These are phyloP conservation scores for Globisporangium emineosum DNA, from an alignment of 352 stramenopile species.

Conservation along the genomic window DNA sequence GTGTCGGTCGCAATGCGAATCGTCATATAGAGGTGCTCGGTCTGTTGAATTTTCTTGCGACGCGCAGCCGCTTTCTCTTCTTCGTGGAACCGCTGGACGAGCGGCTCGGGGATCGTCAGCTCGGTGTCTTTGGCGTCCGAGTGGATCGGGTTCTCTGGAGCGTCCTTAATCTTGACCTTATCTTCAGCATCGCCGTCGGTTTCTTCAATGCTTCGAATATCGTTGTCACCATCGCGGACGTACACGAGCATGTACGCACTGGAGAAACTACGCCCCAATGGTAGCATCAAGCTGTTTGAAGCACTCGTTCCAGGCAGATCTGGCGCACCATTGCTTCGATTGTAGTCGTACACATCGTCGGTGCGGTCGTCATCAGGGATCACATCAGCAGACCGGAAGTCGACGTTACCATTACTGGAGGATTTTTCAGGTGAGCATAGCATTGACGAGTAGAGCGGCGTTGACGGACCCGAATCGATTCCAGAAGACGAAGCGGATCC, in stretches of 20 bases:
- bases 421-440: constrained; percentile 43
- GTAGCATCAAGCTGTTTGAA: constrained; percentile 45
- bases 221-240: constrained; percentile 72
- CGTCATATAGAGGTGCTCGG: constrained; percentile 80
- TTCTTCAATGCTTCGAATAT: constrained; percentile 53
- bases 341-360: constrained; percentile 49
- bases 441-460: constrained; percentile 54
- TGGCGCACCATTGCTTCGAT: constrained; percentile 19
- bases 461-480: constrained; percentile 24
- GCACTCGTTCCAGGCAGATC: constrained; percentile 13
- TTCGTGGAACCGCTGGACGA: constrained; percentile 72
- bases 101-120: constrained; percentile 44
- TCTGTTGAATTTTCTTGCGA: constrained; percentile 79
- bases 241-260: constrained; percentile 91
- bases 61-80: constrained; percentile 66
- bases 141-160: background rate
- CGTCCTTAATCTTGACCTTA: background rate
- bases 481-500: constrained; percentile 34
- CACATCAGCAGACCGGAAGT: constrained; percentile 42
- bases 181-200: constrained; percentile 3
- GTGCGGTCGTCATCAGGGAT: constrained; percentile 22
- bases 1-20: constrained; percentile 75
- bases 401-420: constrained; percentile 22
- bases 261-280: constrained; percentile 63
- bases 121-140: constrained; percentile 10